Base-by-base conservation (phyloP, 108 stramenopile species). In the Pseudonitzschia multiseries region DNA sequence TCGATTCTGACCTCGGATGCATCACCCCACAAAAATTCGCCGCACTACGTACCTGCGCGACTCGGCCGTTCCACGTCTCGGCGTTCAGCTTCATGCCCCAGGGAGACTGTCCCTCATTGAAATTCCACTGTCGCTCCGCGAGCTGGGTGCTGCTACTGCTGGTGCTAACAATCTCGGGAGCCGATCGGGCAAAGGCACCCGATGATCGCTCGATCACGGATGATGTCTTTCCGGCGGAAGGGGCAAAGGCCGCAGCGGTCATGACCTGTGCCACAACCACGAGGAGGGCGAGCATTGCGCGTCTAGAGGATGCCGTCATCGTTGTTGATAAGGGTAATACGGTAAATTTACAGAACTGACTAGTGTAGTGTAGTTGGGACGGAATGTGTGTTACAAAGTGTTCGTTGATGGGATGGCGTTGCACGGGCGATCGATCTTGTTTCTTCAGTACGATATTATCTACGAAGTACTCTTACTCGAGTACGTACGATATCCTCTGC, bases 51-150 rank as follows among this genome's bases (percentile, higher is more conserved):
- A 86, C 83, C 82, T 95, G 94, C 13, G 94, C 90, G 26, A 91
- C 88, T 29, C 94, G 89, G 42, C 94, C 94, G 71, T 95, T 95
- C 94, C 94, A 95, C 56, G 91, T 92, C 81, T 95, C 94, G 52
- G 94, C 94, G 71, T 95, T 95, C 65, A 82, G 86, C 79, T 92
- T 92, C 48, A 95, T 57, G 15, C 94, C 94, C 80, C 83, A 95
- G 4, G 94, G 94, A 28, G 77, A 60, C 24, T 91, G 90, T 21
- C 94, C 94, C 46, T 89, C 79, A 77, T 95, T 95, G 79, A 95
- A 95, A 73, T 95, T 95, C 94, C 94, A 95, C 77, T 81, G 77
- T 32, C 94, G 82, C 70, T 89, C 93, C 42, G 67, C 67, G 41
- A 92, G 43, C 5, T 36, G 66, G 44, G 66, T 67, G 22, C n/a